These are phyloP conservation scores for Cordyceps fumosorosea DNA, from an alignment of 2,329 filamentous ascomycete species.

Conservation along the genomic window DNA sequence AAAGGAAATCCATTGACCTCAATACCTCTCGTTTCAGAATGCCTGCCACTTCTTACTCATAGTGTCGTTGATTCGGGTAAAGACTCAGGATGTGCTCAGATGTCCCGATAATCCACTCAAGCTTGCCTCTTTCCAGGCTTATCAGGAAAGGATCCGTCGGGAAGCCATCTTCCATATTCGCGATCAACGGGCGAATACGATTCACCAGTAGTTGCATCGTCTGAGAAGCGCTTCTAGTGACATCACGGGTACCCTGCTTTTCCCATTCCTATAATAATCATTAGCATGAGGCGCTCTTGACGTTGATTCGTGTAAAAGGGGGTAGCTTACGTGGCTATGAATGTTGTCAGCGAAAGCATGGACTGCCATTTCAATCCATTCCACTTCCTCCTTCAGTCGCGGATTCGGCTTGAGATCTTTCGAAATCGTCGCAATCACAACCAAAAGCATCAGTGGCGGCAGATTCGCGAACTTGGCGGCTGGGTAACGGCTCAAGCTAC, in stretches of 20 bases:
- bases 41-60: slow-evolving; percentile 19
- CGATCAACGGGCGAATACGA: slow-evolving; percentile 29
- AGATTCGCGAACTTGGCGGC: slow-evolving; percentile 44
- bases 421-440: slow-evolving; percentile 58
- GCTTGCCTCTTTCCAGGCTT: slow-evolving; percentile 31
- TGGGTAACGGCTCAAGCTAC: slow-evolving; percentile 31
- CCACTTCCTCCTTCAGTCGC: slow-evolving; percentile 48
- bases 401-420: slow-evolving; percentile 48
- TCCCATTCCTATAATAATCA: slow-evolving; percentile 29
- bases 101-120: slow-evolving; percentile 33
- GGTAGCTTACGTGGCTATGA: slow-evolving; percentile 43
- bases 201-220: slow-evolving; percentile 33
- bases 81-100: slow-evolving; percentile 30
- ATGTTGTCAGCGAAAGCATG: slow-evolving; percentile 43
- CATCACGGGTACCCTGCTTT: slow-evolving; percentile 28
- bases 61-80: slow-evolving; percentile 23
- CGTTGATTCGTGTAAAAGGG: background rate
- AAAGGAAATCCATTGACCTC: background rate
- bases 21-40: background rate
- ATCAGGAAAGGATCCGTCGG: slow-evolving; percentile 34
- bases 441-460: slow-evolving; percentile 55
- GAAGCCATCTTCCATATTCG: slow-evolving; percentile 29
- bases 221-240: slow-evolving; percentile 32
- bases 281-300: background rate
- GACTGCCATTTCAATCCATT: slow-evolving; percentile 56